phyloP scores from a whole-genome alignment of 495 filamentous ascomycete genomes.

The Penicillium cosmopolitanum region DNA sequence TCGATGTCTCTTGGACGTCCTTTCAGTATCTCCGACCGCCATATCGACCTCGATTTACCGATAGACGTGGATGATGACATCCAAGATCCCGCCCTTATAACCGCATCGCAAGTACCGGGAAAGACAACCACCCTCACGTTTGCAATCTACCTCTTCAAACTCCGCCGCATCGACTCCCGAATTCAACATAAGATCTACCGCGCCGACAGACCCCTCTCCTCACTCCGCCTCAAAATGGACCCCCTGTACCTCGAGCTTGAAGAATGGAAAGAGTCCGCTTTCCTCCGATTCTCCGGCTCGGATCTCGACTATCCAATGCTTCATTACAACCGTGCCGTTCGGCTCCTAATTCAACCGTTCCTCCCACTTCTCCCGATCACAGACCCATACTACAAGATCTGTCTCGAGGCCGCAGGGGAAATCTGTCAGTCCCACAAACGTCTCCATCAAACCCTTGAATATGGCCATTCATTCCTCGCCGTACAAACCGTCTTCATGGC shows the following conservation, averaged over 20 bases:
- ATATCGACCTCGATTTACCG: slow-evolving; percentile 56
- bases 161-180: slow-evolving; percentile 55
- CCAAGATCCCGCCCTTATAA: slow-evolving; percentile 45
- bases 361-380: slow-evolving; percentile 50
- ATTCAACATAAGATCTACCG: slow-evolving; percentile 60
- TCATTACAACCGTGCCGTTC: slow-evolving; percentile 55
- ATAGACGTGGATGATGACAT: slow-evolving; percentile 52
- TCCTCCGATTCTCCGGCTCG: slow-evolving; percentile 39
- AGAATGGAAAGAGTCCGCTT: slow-evolving; percentile 53
- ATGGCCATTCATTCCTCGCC: slow-evolving; percentile 58
- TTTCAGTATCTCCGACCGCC: slow-evolving; percentile 54
- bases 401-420: slow-evolving; percentile 52
- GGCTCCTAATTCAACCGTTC: slow-evolving; percentile 57
- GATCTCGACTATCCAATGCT: slow-evolving; percentile 55
- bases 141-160: slow-evolving; percentile 52
- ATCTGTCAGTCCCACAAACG: slow-evolving; percentile 59
- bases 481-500: slow-evolving; percentile 61
- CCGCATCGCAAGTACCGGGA: slow-evolving; percentile 33
- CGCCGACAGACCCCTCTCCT: slow-evolving; percentile 51
- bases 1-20: slow-evolving; percentile 56
- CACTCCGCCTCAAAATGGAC: slow-evolving; percentile 52
- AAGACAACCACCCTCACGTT: slow-evolving; percentile 51
- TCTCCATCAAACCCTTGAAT: slow-evolving; percentile 55
- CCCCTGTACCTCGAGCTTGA: slow-evolving; percentile 53
- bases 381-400: slow-evolving; percentile 55